Evolutionary conservation across 2,329 filamentous ascomycete genomes (phyloP).

Genomic region (Sporothrix euskadiensis): DNA sequence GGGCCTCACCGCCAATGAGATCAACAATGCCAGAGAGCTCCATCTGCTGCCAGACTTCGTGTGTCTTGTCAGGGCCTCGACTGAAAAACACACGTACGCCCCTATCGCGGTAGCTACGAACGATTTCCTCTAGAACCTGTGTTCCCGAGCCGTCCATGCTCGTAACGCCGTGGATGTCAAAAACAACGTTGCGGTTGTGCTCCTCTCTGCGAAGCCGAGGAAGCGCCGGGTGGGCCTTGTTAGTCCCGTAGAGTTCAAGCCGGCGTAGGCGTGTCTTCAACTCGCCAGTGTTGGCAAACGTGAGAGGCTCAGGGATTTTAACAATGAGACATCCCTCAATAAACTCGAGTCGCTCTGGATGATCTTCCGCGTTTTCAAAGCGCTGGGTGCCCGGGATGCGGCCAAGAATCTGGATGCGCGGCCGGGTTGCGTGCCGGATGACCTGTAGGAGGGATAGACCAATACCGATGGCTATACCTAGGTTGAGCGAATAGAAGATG

Average conservation of each 20-base stretch:
- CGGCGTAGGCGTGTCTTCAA: conserved; percentile 79
- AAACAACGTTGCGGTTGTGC: conserved; percentile 88
- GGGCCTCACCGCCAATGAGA: conserved; percentile 70
- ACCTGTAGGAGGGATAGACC: conserved; percentile 87
- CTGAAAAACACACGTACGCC: conserved; percentile 78
- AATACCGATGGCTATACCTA: conserved; percentile 92
- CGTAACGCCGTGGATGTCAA: conserved; percentile 97
- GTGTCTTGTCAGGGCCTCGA: conserved; percentile 51
- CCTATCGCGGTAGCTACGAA: conserved; percentile 72
- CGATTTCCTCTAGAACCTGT: conserved; percentile 89
- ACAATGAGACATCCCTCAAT: conserved; percentile 91
- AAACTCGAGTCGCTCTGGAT: conserved; percentile 76
- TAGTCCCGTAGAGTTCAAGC: conserved; percentile 88
- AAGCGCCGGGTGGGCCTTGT: conserved; percentile 78
- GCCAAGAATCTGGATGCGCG: conserved; percentile 93
- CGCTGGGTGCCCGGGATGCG: conserved; percentile 79
- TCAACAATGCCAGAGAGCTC: conserved; percentile 81
- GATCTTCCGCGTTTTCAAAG: conserved; percentile 81
- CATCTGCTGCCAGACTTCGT: conserved; percentile 71
- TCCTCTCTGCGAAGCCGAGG: conserved; percentile 76
- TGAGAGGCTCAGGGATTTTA: conserved; percentile 95
- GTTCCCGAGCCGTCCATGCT: conserved; percentile 90
- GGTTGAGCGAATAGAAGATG: conserved; percentile 89
- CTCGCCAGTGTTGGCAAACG: conserved; percentile 94
- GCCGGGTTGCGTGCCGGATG: conserved; percentile 85